Evolutionary conservation across 257 asterid genomes (phyloP).

Genomic region (Galeopsis tetrahit): DNA sequence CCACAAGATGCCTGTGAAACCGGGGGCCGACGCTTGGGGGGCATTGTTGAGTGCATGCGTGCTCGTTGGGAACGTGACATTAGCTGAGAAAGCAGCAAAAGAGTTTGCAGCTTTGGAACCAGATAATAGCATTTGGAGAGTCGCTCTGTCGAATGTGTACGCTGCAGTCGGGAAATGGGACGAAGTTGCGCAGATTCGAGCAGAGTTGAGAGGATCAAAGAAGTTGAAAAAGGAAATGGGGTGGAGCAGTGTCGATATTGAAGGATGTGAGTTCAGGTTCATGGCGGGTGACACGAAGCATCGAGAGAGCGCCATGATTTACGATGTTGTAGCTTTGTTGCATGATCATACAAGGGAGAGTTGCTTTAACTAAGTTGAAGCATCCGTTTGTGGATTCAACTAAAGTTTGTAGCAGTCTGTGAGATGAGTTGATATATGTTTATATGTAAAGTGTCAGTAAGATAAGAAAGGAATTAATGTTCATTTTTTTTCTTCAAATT

Average conservation of each 20-base stretch:
- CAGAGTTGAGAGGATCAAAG: conserved; percentile 38
- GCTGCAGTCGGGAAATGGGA: conserved; percentile 48
- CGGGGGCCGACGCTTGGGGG: conserved; percentile 48
- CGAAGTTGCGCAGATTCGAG: conserved; percentile 39
- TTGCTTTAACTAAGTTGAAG: conserved; percentile 16
- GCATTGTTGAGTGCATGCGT: conserved; percentile 45
- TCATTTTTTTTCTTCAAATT: background rate
- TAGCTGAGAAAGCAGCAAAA: conserved; percentile 51
- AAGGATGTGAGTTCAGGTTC: conserved; percentile 41
- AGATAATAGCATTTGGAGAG: conserved; percentile 47
- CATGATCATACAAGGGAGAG: conserved; percentile 38
- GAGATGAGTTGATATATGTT: background rate
- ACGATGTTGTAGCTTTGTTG: conserved; percentile 34
- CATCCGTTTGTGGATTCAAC: background rate
- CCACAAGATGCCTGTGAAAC: conserved; percentile 32
- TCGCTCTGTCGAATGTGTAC: conserved; percentile 47
- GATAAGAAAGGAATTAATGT: background rate
- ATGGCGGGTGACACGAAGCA: conserved; percentile 45
- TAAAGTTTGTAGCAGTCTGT: background rate
- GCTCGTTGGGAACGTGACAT: conserved; percentile 25
- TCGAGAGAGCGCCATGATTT: conserved; percentile 35
- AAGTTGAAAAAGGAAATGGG: conserved; percentile 51
- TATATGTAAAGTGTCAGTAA: background rate
- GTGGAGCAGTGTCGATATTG: conserved; percentile 52
- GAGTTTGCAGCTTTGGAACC: conserved; percentile 44